Base-by-base conservation (phyloP, 805 yeast species). In the Dipodascus albidus region DNA sequence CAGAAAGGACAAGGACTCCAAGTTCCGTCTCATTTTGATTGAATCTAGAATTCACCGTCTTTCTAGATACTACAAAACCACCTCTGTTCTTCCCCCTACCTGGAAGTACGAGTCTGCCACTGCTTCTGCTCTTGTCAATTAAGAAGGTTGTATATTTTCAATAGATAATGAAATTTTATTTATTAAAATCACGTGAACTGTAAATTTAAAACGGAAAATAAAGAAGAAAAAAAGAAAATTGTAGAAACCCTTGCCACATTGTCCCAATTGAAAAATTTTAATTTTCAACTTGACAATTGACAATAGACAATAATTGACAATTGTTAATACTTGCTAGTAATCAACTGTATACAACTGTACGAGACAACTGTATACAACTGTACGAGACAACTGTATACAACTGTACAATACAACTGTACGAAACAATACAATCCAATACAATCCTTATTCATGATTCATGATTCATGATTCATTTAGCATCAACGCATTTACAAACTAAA, bases 91-190 rank as follows among this genome's bases (percentile, higher is more conserved):
- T 74, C 99, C 99, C 70, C 98, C 99, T 75, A 90, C 86, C 93
- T 93, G 99, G 99, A 93, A 93, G 82, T 93, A 87, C 95, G 99
- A 93, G 83, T 91, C 99, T 67, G 96, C 99, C 74, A 93, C 99
- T 73, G 99, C 99, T 74, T 93, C 99, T 71, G 95, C 99, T 77
- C 84, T 93, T 78, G 99, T 93, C 73, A 91, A 91, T 87, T 93
- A 89, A 78, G 60, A 38, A 14, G n/a, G 44, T 38, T 38, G 44
- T 38, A 38, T 38, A 17, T 38, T 38, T 38, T 50, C 2, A 44
- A 17, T 38, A 38, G 44, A 38, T 38, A 38, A 38, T 38, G 44
- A 38, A 27, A 14, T 38, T n/a, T 53, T n/a, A 35, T 33, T 47
- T 42, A 23, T 49, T 33, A 49, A 41, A 27, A 6, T 51, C 27